Evolutionary conservation across 1,284 basidiomycete species (phyloP).

Genomic region (Heterobasidion parviporum): DNA sequence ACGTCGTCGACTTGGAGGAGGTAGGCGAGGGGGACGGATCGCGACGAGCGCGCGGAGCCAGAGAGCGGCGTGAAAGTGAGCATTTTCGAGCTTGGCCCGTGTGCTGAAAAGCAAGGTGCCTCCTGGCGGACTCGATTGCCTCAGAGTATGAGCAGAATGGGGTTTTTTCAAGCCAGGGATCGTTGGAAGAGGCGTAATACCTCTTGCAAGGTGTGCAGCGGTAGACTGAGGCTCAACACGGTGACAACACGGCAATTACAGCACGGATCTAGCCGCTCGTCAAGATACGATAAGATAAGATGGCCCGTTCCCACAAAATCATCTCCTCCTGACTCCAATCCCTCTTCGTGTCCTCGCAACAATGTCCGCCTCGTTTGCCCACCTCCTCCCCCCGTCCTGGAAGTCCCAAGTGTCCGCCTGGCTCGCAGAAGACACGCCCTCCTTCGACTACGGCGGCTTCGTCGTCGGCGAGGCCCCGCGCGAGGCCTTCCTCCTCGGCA

Average conservation of each 20-base stretch:
- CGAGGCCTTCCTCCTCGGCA: conserved; percentile 87
- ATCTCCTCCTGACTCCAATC: background rate
- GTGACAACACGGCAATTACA: too few species aligned
- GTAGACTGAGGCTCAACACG: too few species aligned
- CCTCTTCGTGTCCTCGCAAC: too few species aligned
- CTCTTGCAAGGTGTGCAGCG: background rate
- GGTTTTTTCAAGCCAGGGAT: background rate
- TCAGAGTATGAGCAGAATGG: too few species aligned
- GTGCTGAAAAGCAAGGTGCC: background rate
- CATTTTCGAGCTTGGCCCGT: conserved; percentile 35
- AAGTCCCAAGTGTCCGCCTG: conserved; percentile 74
- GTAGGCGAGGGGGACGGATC: conserved; percentile 68
- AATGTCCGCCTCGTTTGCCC: conserved; percentile 32
- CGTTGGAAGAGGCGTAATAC: background rate
- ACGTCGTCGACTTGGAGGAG: conserved; percentile 94
- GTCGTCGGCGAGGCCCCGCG: conserved; percentile 90
- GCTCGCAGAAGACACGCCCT: conserved; percentile 93
- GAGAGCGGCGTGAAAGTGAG: conserved; percentile 90
- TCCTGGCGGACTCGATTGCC: too few species aligned
- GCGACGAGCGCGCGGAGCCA: conserved; percentile 66
- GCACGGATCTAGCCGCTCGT: too few species aligned
- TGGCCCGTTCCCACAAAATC: background rate
- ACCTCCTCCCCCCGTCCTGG: conserved; percentile 90
- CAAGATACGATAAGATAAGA: too few species aligned
- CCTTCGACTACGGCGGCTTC: conserved; percentile 96